Evolutionary conservation across 164 flowering plant species (phyloP).

Genomic region (Chimonanthus praecox): DNA sequence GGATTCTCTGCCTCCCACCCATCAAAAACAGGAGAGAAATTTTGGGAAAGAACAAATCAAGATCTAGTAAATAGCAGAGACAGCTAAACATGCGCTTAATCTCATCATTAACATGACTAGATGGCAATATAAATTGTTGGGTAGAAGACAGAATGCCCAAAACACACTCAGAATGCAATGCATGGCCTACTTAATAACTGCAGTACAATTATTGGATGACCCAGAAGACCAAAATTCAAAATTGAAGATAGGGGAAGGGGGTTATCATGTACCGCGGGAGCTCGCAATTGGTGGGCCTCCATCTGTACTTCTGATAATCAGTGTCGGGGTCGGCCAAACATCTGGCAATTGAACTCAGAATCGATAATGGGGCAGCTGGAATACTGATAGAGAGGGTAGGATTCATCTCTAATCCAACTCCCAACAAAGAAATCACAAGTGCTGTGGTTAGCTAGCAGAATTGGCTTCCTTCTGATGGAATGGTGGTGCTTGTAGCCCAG

Average conservation of each 20-base stretch:
- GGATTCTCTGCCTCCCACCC: not conserved
- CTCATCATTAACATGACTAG: too few relatives aligned
- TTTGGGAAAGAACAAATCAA: too few relatives aligned
- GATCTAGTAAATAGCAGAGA: too few relatives aligned
- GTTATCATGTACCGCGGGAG: conserved; percentile 52
- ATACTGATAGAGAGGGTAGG: conserved; percentile 55
- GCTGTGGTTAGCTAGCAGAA: conserved; percentile 36
- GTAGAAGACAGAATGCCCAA: too few relatives aligned
- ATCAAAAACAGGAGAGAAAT: too few relatives aligned
- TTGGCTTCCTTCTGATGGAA: conserved; percentile 22
- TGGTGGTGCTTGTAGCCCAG: conserved; percentile 22
- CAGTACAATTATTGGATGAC: too few relatives aligned
- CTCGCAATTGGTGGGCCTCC: conserved; percentile 75
- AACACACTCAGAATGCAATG: too few relatives aligned
- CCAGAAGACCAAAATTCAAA: too few relatives aligned
- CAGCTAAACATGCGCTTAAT: too few relatives aligned
- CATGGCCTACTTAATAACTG: too few relatives aligned
- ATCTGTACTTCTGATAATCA: conserved; percentile 62
- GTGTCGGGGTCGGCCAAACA: conserved; percentile 87
- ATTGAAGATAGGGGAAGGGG: not conserved
- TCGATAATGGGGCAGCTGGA: conserved; percentile 66
- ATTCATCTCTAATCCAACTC: conserved; percentile 67
- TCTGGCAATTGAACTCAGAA: conserved; percentile 73
- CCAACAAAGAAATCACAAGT: conserved; percentile 58
- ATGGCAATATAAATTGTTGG: too few relatives aligned